Evolutionary conservation across 768 basidiomycete genomes (phyloP).

Genomic region (Cantharellus anzutake): DNA sequence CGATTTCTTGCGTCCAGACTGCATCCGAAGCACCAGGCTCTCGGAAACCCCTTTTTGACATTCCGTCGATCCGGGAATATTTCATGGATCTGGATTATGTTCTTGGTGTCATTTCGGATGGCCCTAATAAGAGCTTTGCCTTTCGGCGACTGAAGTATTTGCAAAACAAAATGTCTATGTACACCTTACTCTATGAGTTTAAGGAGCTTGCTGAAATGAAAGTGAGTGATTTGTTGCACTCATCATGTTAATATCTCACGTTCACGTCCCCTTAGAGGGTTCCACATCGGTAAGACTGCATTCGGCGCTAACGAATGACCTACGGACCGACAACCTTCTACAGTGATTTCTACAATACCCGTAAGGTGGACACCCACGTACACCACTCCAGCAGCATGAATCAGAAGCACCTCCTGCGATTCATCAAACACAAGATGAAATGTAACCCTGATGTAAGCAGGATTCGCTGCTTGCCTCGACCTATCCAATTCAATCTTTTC

Average conservation of each 20-base stretch:
- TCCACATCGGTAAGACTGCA: slow-evolving; percentile 49
- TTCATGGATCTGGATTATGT: slow-evolving; percentile 91
- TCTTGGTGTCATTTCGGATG: slow-evolving; percentile 78
- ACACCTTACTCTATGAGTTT: slow-evolving; percentile 76
- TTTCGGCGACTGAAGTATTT: slow-evolving; percentile 83
- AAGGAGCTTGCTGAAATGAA: slow-evolving; percentile 96
- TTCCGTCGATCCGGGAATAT: slow-evolving; percentile 83
- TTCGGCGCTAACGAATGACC: too few species aligned
- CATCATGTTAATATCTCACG: slow-evolving; percentile 8
- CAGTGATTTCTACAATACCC: slow-evolving; percentile 95
- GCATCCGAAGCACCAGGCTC: neutral
- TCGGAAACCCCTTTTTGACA: slow-evolving; percentile 44
- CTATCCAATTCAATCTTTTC: neutral
- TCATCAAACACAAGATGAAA: slow-evolving; percentile 99
- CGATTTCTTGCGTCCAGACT: neutral
- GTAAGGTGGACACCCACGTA: slow-evolving; percentile 98
- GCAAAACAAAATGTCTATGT: slow-evolving; percentile 86
- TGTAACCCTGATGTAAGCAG: slow-evolving; percentile 47
- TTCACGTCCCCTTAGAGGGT: slow-evolving; percentile 33
- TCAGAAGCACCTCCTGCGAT: slow-evolving; percentile 93
- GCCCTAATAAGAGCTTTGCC: slow-evolving; percentile 91
- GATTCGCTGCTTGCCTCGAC: neutral
- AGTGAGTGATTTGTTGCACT: slow-evolving; percentile 21
- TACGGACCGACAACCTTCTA: neutral
- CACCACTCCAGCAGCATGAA: slow-evolving; percentile 99